phyloP scores from a whole-genome alignment of 2,329 filamentous ascomycete species.

The Cytospora schulzeri region DNA sequence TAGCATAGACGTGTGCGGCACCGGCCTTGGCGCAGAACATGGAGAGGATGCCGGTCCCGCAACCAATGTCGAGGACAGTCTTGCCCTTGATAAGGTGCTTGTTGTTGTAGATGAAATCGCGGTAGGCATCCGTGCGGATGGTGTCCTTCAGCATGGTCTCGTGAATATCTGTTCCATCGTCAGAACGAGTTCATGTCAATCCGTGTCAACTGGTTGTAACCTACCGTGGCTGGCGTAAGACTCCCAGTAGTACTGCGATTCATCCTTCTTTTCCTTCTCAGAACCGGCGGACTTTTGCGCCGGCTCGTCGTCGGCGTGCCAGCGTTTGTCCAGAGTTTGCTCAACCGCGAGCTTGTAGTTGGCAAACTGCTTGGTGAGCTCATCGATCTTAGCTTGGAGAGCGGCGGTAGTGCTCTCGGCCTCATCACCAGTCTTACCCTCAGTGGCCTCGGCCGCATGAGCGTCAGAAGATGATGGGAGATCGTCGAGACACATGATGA shows the following conservation, averaged over 20 bases:
- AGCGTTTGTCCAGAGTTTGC: constrained; percentile 66
- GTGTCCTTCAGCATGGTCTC: constrained; percentile 94
- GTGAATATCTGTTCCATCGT: constrained; percentile 70
- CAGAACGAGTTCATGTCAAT: constrained; percentile 7
- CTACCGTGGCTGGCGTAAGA: constrained; percentile 63
- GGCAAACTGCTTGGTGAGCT: constrained; percentile 62
- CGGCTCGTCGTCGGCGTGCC: constrained; percentile 58
- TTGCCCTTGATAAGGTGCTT: constrained; percentile 88
- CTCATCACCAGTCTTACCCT: constrained; percentile 40
- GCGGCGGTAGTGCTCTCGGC: constrained; percentile 50
- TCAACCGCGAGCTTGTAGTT: constrained; percentile 68
- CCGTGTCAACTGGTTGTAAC: constrained; percentile 27
- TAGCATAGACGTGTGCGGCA: constrained; percentile 82
- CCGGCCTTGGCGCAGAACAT: constrained; percentile 95
- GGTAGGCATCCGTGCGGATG: constrained; percentile 86
- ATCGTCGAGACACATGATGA: constrained; percentile 87
- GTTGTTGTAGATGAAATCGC: constrained; percentile 93
- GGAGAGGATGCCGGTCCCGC: constrained; percentile 82
- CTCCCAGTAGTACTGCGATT: constrained; percentile 59
- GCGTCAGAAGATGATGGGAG: constrained; percentile 46
- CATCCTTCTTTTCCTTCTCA: constrained; percentile 38
- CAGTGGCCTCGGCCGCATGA: constrained; percentile 33
- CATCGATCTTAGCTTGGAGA: constrained; percentile 63
- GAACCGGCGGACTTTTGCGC: constrained; percentile 15
- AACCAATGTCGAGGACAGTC: constrained; percentile 89